These are phyloP conservation scores for Chenopodium suecicum DNA, from an alignment of 148 eudicot species.

Conservation along the genomic window DNA sequence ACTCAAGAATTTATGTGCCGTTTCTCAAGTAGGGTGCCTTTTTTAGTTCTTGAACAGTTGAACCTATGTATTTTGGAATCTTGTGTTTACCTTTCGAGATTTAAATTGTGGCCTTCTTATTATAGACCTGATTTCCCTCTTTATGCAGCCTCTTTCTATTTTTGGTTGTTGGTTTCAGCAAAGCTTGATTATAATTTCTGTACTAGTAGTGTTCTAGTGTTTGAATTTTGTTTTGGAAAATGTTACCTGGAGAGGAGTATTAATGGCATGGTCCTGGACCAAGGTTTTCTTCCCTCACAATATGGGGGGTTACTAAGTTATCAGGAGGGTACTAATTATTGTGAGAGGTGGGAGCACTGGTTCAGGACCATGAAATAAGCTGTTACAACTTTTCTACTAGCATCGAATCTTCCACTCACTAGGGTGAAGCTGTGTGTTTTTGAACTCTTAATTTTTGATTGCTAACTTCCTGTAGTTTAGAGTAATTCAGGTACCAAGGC, in stretches of 20 bases:
- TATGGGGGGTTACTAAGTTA: too few species aligned
- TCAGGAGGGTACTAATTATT: neutral
- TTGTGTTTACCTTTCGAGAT: neutral
- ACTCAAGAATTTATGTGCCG: neutral
- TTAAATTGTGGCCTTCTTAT: neutral
- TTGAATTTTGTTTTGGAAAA: neutral
- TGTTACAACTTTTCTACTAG: neutral
- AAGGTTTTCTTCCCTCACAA: neutral
- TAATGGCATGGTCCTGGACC: neutral
- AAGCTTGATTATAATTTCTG: neutral
- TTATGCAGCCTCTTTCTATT: neutral
- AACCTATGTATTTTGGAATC: neutral
- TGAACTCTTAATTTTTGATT: slow-evolving; percentile 10
- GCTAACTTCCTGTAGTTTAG: slow-evolving; percentile 52
- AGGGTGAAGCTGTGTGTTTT: neutral
- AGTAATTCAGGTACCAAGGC: slow-evolving; percentile 99
- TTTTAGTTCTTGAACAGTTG: neutral
- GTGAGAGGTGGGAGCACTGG: neutral
- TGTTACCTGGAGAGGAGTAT: neutral
- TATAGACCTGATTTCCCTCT: neutral
- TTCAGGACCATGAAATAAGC: neutral
- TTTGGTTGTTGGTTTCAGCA: neutral
- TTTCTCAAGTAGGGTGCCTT: neutral
- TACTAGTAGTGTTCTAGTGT: neutral
- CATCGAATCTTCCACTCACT: neutral